phyloP scores from a whole-genome alignment of 2,329 filamentous ascomycete genomes.

The Phialemoniopsis sp. region DNA sequence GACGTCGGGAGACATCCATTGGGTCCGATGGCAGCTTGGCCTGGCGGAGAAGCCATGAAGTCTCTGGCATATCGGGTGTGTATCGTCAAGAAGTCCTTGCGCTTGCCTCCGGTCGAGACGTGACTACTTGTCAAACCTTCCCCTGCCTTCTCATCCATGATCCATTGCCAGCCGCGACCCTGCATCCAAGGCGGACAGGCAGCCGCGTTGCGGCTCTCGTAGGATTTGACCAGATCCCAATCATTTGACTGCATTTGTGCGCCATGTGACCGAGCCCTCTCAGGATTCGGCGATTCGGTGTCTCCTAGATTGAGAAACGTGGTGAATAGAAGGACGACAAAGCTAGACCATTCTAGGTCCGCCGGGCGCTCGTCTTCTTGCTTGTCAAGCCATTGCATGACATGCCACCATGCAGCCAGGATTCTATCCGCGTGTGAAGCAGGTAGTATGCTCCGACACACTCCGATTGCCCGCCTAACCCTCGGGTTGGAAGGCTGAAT shows the following conservation, averaged over 20 bases:
- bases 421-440: conserved; percentile 55
- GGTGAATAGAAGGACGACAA: conserved; percentile 59
- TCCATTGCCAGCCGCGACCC: conserved; percentile 67
- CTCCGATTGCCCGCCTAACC: conserved; percentile 55
- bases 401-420: conserved; percentile 69
- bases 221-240: conserved; percentile 43
- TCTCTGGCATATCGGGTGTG: conserved; percentile 58
- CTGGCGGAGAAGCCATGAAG: conserved; percentile 59
- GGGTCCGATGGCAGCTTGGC: conserved; percentile 46
- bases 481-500: conserved; percentile 62
- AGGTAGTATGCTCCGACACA: conserved; percentile 61
- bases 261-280: conserved; percentile 3
- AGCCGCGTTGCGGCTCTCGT: conserved; percentile 42
- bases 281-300: conserved; percentile 9
- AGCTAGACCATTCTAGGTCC: conserved; percentile 66
- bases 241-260: conserved; percentile 12
- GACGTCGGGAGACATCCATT: conserved; percentile 65
- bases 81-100: conserved; percentile 39
- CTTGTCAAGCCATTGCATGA: conserved; percentile 61
- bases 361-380: conserved; percentile 26
- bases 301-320: conserved; percentile 57
- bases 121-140: too few species aligned
- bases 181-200: conserved; percentile 55
- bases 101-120: too few species aligned
- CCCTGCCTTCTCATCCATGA: conserved; percentile 45